Evolutionary conservation across 1,284 basidiomycete species (phyloP), one percentile per base, ranked within the genome.

Genomic region (Apiotrichum brassicae): DNA sequence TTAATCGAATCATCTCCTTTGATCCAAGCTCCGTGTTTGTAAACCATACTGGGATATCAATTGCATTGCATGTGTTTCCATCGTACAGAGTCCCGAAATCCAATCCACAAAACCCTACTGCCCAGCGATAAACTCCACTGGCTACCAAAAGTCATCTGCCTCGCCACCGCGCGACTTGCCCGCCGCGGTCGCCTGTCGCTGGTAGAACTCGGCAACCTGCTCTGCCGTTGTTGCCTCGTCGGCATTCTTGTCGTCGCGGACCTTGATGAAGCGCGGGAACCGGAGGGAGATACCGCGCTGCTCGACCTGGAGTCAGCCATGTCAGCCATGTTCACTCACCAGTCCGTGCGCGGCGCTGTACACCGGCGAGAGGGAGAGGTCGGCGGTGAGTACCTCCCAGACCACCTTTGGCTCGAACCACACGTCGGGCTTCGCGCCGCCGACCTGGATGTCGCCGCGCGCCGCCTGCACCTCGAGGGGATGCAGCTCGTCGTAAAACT

Each of bases 321-420:
- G 3, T 20, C 13, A 3, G 2, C 12, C 19, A 25, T 1, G 14
- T 19, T 9, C 23, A 78, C 87, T 62, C 61, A 93, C 91, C 75
- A 92, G 63, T 56, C 94, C 94, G 70, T 92, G 87, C n/a, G 89
- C 95, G 5, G 95, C 95, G 6, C 89, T 88, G 70, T 99, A 99
- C 25, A 98, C 82, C 1, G 95, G 95, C 74, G 92, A 97, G 73
- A 98, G 75, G 71, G 90, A 95, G 61, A 99, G 71, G 76, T 99
- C 95, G 6, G 95, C 95, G 0, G 94, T 89, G 62, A 98, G 79
- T 26, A 99, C 93, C 75, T 99, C 95, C 93, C 94, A 98, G 1
- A 99, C 90, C 18, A 95, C 75, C 74, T 86, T 86, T 20, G 91
- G 91, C 67, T 95, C 90, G 70, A 97, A 90, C 89, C 88, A 95